These are phyloP conservation scores for Wickerhamomyces tratensis DNA, from an alignment of 805 yeast species.

Conservation along the genomic window DNA sequence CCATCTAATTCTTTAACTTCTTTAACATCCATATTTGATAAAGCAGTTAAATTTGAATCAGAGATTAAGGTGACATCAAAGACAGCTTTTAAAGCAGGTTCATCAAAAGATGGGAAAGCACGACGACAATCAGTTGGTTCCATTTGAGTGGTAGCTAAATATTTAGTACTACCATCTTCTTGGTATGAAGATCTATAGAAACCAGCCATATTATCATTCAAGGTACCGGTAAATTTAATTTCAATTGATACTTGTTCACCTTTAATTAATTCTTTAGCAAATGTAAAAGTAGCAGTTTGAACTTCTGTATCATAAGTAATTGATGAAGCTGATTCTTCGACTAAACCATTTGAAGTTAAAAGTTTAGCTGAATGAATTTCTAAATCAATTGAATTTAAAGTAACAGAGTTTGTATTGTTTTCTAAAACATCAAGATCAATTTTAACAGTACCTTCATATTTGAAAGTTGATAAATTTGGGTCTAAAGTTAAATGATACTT, in stretches of 20 bases:
- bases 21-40: constrained; percentile 63
- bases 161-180: constrained; percentile 52
- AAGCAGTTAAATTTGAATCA: constrained; percentile 42
- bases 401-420: constrained; percentile 28
- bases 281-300: constrained; percentile 55
- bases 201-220: constrained; percentile 77
- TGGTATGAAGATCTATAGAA: constrained; percentile 65
- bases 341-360: constrained; percentile 24
- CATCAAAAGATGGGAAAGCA: constrained; percentile 83
- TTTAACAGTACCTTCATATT: constrained; percentile 43
- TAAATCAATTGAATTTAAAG: constrained; percentile 57
- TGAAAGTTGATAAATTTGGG: constrained; percentile 51
- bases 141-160: constrained; percentile 78
- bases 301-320: constrained; percentile 37
- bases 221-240: constrained; percentile 47
- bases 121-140: constrained; percentile 83
- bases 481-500: constrained; percentile 64
- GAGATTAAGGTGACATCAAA: constrained; percentile 58
- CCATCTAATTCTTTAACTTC: constrained; percentile 33
- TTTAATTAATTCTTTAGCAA: constrained; percentile 32
- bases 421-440: constrained; percentile 48
- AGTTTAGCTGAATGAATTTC: constrained; percentile 42
- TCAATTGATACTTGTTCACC: constrained; percentile 34
- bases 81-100: constrained; percentile 70
- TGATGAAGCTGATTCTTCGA: constrained; percentile 12